Evolutionary conservation across 306 rosid genomes (phyloP).

Genomic region (Prosopis cineraria): DNA sequence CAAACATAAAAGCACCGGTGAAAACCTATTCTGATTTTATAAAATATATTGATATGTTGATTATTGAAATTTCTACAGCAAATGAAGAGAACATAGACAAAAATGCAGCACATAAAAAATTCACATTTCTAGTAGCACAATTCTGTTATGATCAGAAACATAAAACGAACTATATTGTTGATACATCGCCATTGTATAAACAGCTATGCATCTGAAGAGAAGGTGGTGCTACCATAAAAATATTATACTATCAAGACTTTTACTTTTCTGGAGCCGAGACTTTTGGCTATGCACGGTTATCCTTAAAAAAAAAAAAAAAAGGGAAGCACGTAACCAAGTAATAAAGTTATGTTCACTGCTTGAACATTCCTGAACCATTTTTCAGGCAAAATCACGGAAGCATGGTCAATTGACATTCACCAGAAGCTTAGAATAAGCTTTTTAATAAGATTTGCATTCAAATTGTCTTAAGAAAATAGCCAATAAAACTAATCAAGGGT

Average conservation of each 20-base stretch:
- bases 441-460: not conserved
- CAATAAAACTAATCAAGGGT: not conserved
- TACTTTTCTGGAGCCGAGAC: not conserved
- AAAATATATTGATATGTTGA: not conserved
- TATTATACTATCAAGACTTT: not conserved
- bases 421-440: not conserved
- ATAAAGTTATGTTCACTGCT: not conserved
- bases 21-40: not conserved
- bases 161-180: not conserved
- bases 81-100: not conserved
- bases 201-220: not conserved
- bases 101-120: not conserved
- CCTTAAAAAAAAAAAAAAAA: not conserved
- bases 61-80: not conserved
- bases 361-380: not conserved
- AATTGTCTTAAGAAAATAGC: not conserved
- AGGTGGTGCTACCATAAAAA: not conserved
- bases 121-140: not conserved
- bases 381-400: not conserved
- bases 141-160: not conserved
- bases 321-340: not conserved
- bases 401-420: not conserved
- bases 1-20: not conserved
- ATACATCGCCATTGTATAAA: not conserved
- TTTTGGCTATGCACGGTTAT: not conserved